Base-by-base conservation (phyloP, 352 stramenopile genomes). In the Phytophthora sp. region DNA sequence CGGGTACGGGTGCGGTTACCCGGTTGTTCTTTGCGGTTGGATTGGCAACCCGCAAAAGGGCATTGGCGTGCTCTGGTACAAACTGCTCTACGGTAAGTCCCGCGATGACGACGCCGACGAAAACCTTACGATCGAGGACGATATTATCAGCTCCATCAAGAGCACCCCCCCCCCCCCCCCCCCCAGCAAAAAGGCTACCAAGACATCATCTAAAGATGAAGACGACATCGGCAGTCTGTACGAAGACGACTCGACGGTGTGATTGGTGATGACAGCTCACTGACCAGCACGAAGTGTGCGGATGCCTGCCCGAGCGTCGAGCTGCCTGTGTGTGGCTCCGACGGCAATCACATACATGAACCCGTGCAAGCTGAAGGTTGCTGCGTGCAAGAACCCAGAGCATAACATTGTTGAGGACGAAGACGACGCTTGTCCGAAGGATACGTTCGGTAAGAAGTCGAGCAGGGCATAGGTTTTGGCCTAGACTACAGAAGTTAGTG, bases 321-420 rank as follows among this genome's bases (percentile, higher is more conserved):
- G 46, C 15, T 54, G 5, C 51, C 51, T 10, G 66, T 82, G 9
- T 82, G 73, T 20, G 73, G 73, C 31, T 79, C 69, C 11, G 54
- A 82, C 35, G 52, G 62, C 12, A n/a, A 44, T 75, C 18, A 74
- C 38, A 23, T 79, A 79, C 54, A 41, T 28, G 54, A 78, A 76
- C 55, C 45, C 58, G 27, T 78, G 69, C 42, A 27, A 64, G 23
- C 30, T 69, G 7, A 55, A 54, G 32, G 23, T 56, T 32, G 60
- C 53, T 39, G 54, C 52, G 13, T 69, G 60, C 28, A 34, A 64
- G 37, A 38, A 63, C 43, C 60, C 60, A 12, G 31, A 58, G 4
- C 23, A 35, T 13, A 35, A 63, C 30, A 56, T 69, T 20, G 31
- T 62, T 5, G 60, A 63, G 34, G 52, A 51, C 17, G 31, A 54